Evolutionary conservation across 2,329 filamentous ascomycete species (phyloP).

Genomic region (Aaosphaeria pasadenensis): DNA sequence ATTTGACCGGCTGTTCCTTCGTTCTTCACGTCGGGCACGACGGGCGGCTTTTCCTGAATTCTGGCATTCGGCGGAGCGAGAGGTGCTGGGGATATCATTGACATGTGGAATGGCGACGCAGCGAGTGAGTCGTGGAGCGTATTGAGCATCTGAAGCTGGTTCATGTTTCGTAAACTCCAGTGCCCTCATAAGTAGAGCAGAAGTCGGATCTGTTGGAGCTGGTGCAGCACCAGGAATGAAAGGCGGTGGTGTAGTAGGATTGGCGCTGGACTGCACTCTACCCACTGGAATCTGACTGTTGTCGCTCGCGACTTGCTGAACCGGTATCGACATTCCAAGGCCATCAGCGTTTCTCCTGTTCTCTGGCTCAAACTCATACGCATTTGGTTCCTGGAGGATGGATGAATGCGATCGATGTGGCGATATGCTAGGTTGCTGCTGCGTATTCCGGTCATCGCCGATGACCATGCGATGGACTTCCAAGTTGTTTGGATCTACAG

Average conservation of each 20-base stretch:
- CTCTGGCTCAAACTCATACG: slow-evolving; percentile 11
- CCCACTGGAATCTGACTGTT: slow-evolving; percentile 23
- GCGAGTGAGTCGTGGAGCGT: slow-evolving; percentile 20
- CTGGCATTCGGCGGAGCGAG: not conserved
- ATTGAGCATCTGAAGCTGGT: slow-evolving; percentile 19
- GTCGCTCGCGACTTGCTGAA: slow-evolving; percentile 17
- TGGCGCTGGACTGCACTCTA: not conserved
- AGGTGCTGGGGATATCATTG: not conserved
- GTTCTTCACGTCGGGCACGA: not conserved
- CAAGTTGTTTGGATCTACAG: slow-evolving; percentile 23
- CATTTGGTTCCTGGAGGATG: not conserved
- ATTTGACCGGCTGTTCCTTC: not conserved
- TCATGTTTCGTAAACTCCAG: slow-evolving; percentile 24
- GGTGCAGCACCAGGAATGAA: not conserved
- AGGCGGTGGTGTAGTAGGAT: not conserved
- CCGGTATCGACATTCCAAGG: slow-evolving; percentile 17
- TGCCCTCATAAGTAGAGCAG: slow-evolving; percentile 16
- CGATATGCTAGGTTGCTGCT: not conserved
- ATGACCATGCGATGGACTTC: slow-evolving; percentile 14
- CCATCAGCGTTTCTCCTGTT: slow-evolving; percentile 12
- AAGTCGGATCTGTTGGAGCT: slow-evolving; percentile 3
- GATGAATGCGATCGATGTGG: not conserved
- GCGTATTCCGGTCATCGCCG: not conserved
- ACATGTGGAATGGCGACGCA: slow-evolving; percentile 25
- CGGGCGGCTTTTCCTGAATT: not conserved